Conservation (phyloP, 768 basidiomycete genomes). For the Russula virescens region DNA sequence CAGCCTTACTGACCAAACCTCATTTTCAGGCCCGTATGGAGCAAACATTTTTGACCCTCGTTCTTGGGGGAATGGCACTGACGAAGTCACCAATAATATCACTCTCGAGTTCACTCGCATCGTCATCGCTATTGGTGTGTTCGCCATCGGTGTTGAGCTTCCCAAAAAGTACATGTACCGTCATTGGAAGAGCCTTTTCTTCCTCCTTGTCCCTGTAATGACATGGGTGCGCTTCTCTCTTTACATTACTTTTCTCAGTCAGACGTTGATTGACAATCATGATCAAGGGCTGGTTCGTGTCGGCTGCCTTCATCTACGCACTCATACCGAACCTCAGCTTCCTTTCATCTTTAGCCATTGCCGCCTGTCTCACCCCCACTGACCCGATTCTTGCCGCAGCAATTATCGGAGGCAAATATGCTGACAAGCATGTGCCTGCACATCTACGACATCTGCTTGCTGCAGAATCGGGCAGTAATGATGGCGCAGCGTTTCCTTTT, state of each 20-base stretch:
- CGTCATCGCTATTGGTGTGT: slow-evolving; percentile 93
- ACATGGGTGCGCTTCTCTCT: slow-evolving; percentile 57
- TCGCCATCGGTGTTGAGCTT: slow-evolving; percentile 96
- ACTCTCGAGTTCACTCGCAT: slow-evolving; percentile 90
- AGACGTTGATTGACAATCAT: background rate
- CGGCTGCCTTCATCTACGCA: slow-evolving; percentile 85
- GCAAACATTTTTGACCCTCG: slow-evolving; percentile 78
- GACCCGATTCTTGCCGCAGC: slow-evolving; percentile 92
- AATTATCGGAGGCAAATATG: slow-evolving; percentile 93
- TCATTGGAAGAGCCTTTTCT: slow-evolving; percentile 90
- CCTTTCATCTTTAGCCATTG: slow-evolving; percentile 82
- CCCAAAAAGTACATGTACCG: slow-evolving; percentile 90
- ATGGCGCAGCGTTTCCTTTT: slow-evolving; percentile 96
- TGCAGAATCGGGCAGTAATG: slow-evolving; percentile 87
- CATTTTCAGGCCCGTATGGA: slow-evolving; percentile 70
- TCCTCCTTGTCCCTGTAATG: slow-evolving; percentile 79
- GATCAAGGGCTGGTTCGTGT: slow-evolving; percentile 86
- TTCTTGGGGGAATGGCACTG: slow-evolving; percentile 53
- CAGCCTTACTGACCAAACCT: background rate
- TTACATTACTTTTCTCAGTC: background rate
- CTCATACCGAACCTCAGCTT: slow-evolving; percentile 88
- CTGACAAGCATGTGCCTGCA: slow-evolving; percentile 92
- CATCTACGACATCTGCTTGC: slow-evolving; percentile 65
- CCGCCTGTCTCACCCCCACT: slow-evolving; percentile 90
- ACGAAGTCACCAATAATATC: slow-evolving; percentile 57